Base-by-base conservation (phyloP, 2,329 filamentous ascomycete species). In the Xylariaceae sp. region DNA sequence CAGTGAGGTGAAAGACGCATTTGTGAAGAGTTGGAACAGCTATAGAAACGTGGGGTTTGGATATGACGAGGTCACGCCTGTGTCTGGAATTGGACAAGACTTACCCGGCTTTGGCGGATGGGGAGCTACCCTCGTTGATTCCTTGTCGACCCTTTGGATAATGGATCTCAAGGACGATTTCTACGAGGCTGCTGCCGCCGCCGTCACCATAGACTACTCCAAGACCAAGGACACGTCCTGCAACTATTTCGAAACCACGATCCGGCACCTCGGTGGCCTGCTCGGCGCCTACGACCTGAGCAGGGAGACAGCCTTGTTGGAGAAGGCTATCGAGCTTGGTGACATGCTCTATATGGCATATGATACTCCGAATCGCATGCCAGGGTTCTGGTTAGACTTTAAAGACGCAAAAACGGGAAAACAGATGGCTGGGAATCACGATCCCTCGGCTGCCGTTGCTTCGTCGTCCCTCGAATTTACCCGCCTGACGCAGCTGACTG, bases 391-490 rank as follows among this genome's bases (percentile, higher is more conserved):
- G 85, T 82, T 61, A 80, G 87, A 75, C 69, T 91, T 67, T 44
- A 57, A 68, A 2, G 63, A 74, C 6, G 76, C 75, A n/a, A 71
- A 71, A 41, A 45, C 64, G 3, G 76, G 76, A 0, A 51, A 56
- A 1, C 74, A 74, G 36, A 46, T 65, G 2, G 72, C 75, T 1
- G 75, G 73, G 4, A 68, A 66, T 14, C 68, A 69, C 56, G 76
- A 76, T 36, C 70, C 73, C 1, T 73, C 74, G 3, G 74, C 76
- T 0, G 68, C 71, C 1, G 71, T 74, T 2, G 87, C 87, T 12
- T 89, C 87, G 3, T 77, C 91, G 40, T 85, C 82, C 3, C 72
- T 92, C 61, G 89, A 92, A 67, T 90, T 92, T 69, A 90, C 86
- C 3, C 79, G 88, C 6, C 74, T 92, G 40, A 81, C 87, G 4